Conservation (phyloP, 2,329 filamentous ascomycete genomes). For the Coniochaeta hoffmannii region DNA sequence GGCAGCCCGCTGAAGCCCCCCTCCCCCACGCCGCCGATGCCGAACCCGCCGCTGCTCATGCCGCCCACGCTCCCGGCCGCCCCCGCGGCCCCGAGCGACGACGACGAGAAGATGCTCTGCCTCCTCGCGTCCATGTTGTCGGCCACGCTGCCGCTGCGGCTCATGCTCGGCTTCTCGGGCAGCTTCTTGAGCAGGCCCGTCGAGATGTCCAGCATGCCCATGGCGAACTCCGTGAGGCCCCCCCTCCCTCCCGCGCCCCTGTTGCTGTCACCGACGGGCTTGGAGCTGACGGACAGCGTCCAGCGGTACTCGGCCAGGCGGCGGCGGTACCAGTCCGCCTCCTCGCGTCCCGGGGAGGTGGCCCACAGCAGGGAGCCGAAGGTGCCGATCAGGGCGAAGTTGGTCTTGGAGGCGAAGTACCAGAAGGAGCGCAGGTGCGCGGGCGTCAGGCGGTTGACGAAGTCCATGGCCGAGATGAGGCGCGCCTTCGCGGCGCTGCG, state of each 20-base stretch:
- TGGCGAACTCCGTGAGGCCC: conserved; percentile 60
- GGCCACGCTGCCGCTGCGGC: conserved; percentile 41
- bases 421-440: conserved; percentile 86
- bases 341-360: conserved; percentile 77
- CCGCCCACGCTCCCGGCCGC: conserved; percentile 15
- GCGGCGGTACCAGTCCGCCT: conserved; percentile 86
- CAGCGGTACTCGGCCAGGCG: conserved; percentile 85
- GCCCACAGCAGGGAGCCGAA: conserved; percentile 88
- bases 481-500: conserved; percentile 90
- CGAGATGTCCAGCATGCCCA: conserved; percentile 69
- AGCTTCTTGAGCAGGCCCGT: conserved; percentile 61
- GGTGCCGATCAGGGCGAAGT: conserved; percentile 90
- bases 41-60: no score
- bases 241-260: conserved; percentile 36
- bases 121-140: conserved; percentile 39
- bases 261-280: conserved; percentile 33
- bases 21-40: no score
- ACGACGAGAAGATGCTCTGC: conserved; percentile 29
- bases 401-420: conserved; percentile 82
- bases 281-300: conserved; percentile 82
- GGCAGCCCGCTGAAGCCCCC: conserved; percentile 34
- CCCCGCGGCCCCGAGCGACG: conserved; percentile 22
- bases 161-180: conserved; percentile 63
- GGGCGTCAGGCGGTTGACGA: conserved; percentile 85
- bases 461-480: conserved; percentile 93